A percentile compares a stretch with the other conserved stretches of the same genome.
These are phyloP conservation scores for Rosa rugosa DNA, from an alignment of 306 rosid genomes.

Conservation along the genomic window DNA sequence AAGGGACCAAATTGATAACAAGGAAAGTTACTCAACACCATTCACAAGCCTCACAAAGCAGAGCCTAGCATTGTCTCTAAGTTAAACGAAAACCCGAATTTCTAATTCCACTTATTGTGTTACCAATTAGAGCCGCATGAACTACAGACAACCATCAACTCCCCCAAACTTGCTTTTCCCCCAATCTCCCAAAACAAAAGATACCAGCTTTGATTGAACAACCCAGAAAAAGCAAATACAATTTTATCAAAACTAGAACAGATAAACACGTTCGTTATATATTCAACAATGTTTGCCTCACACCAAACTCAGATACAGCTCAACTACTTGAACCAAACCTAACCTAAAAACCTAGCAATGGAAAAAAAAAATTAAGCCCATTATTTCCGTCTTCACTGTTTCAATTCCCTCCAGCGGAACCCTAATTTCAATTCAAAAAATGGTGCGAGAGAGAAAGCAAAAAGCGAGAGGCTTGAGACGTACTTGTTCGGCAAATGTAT, in stretches of 20 bases:
- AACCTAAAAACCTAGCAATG: background rate
- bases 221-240: background rate
- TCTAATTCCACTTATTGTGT: background rate
- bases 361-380: background rate
- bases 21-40: background rate
- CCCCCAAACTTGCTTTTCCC: background rate
- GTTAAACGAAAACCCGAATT: background rate
- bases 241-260: background rate
- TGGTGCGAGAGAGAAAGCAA: background rate
- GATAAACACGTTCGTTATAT: background rate
- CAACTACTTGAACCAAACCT: slow-evolving; percentile 4
- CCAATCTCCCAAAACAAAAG: background rate
- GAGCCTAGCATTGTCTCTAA: background rate
- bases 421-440: background rate
- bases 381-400: background rate
- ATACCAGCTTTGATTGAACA: background rate
- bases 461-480: background rate
- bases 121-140: background rate
- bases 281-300: background rate
- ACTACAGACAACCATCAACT: background rate
- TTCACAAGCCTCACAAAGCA: background rate
- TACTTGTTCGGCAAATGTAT: slow-evolving; percentile 13
- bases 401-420: background rate
- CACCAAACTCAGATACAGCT: background rate
- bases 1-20: background rate